Conservation (phyloP, 352 stramenopile genomes). For the Phytopythium litorale region DNA sequence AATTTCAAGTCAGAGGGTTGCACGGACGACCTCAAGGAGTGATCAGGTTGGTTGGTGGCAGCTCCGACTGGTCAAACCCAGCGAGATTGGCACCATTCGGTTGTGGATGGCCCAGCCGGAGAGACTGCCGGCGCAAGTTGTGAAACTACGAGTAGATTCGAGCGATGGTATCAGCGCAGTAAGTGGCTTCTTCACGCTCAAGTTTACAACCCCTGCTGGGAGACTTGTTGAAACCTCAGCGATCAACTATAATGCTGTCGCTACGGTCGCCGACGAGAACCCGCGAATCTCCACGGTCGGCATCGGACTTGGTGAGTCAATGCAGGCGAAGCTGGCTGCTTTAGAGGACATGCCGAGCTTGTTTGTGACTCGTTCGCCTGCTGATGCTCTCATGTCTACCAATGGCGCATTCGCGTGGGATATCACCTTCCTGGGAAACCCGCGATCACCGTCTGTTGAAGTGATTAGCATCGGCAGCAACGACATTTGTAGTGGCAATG, state of each 20-base stretch:
- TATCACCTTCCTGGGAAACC: slow-evolving; percentile 59
- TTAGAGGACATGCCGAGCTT: slow-evolving; percentile 29
- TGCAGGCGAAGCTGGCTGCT: slow-evolving; percentile 51
- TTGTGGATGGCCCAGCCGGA: slow-evolving; percentile 39
- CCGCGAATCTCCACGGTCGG: slow-evolving; percentile 23
- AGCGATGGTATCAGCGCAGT: slow-evolving; percentile 27
- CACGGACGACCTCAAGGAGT: slow-evolving; percentile 32
- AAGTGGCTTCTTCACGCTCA: slow-evolving; percentile 36
- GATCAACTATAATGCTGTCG: slow-evolving; percentile 55
- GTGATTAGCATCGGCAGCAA: slow-evolving; percentile 32
- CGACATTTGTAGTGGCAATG: slow-evolving; percentile 31
- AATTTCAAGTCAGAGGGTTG: slow-evolving; percentile 42
- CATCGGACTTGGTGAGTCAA: slow-evolving; percentile 39
- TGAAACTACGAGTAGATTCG: slow-evolving; percentile 30
- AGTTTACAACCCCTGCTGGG: slow-evolving; percentile 26
- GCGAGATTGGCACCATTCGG: slow-evolving; percentile 51
- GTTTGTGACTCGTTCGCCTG: slow-evolving; percentile 46
- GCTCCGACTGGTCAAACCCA: slow-evolving; percentile 39
- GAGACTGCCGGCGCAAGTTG: slow-evolving; percentile 21
- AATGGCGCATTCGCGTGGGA: slow-evolving; percentile 62
- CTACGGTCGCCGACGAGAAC: slow-evolving; percentile 57
- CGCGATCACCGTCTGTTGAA: slow-evolving; percentile 8
- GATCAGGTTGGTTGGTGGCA: slow-evolving; percentile 61
- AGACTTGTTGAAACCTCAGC: slow-evolving; percentile 16
- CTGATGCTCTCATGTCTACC: slow-evolving; percentile 16